Evolutionary conservation across 495 filamentous ascomycete species (phyloP).

Genomic region (Immersiella caudata): DNA sequence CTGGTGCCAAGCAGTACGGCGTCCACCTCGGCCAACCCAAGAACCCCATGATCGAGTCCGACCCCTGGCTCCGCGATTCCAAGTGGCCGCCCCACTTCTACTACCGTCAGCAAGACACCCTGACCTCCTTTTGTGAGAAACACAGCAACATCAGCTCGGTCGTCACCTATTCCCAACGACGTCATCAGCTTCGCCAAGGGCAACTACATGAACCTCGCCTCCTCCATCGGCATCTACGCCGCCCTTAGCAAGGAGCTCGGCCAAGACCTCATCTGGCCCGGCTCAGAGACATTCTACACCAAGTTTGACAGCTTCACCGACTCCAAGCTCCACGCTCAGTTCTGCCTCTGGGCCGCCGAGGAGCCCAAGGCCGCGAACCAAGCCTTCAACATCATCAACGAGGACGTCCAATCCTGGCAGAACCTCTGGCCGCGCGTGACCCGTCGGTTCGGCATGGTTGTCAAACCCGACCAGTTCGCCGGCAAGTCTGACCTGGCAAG

Average conservation of each 20-base stretch:
- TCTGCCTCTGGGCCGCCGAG: constrained; percentile 56
- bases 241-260: constrained; percentile 53
- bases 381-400: constrained; percentile 61
- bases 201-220: constrained; percentile 63
- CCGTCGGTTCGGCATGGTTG: constrained; percentile 46
- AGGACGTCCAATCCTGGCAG: constrained; percentile 57
- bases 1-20: constrained; percentile 60
- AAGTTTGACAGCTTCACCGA: constrained; percentile 56
- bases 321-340: constrained; percentile 53
- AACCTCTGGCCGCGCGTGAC: constrained; percentile 59
- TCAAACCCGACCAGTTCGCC: constrained; percentile 51
- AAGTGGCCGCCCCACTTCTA: constrained; percentile 52
- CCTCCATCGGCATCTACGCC: constrained; percentile 54
- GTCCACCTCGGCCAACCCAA: constrained; percentile 58
- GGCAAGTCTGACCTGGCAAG: constrained; percentile 22
- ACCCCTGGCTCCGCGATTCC: constrained; percentile 32
- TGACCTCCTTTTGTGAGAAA: constrained; percentile 38
- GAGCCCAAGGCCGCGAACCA: constrained; percentile 50
- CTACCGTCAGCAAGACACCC: constrained; percentile 50
- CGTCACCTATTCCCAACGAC: constrained; percentile 59
- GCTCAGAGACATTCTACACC: constrained; percentile 51
- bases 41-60: constrained; percentile 52
- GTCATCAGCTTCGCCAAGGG: constrained; percentile 51
- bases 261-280: constrained; percentile 51
- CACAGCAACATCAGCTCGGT: constrained; percentile 44